These are phyloP conservation scores for Pythium phragmitis DNA, from an alignment of 352 stramenopile species.

Conservation along the genomic window DNA sequence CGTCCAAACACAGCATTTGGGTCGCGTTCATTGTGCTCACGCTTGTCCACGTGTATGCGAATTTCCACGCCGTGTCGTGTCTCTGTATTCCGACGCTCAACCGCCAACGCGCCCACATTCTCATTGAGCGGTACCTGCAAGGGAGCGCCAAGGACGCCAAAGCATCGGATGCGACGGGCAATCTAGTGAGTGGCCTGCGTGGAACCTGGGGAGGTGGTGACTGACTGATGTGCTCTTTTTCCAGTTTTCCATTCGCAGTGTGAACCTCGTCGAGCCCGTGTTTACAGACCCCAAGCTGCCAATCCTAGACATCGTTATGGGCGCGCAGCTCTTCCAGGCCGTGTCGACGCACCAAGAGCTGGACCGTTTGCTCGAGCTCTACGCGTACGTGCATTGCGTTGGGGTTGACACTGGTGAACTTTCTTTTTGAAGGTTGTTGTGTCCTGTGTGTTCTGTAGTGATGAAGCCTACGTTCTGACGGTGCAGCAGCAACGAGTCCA, in stretches of 20 bases:
- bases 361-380: slow-evolving; percentile 50
- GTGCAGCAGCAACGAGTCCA: slow-evolving; percentile 34
- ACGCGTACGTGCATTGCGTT: slow-evolving; percentile 30
- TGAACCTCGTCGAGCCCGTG: slow-evolving; percentile 60
- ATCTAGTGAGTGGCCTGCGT: background rate
- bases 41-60: slow-evolving; percentile 92
- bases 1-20: slow-evolving; percentile 74
- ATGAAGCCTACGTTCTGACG: slow-evolving; percentile 62
- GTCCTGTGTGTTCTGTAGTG: slow-evolving; percentile 25
- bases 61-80: slow-evolving; percentile 90
- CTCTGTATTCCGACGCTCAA: slow-evolving; percentile 92
- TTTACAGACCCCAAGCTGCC: slow-evolving; percentile 50
- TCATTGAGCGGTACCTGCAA: slow-evolving; percentile 55
- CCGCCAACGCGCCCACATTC: slow-evolving; percentile 45
- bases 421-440: slow-evolving; percentile 3
- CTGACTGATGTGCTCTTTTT: background rate
- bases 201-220: background rate
- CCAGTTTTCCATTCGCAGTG: slow-evolving; percentile 57
- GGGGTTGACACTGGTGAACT: background rate
- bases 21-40: slow-evolving; percentile 92
- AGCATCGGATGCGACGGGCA: slow-evolving; percentile 1
- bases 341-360: slow-evolving; percentile 39
- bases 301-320: slow-evolving; percentile 55
- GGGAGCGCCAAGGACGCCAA: background rate
- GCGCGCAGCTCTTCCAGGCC: slow-evolving; percentile 47